Base-by-base conservation (phyloP, 2,329 filamentous ascomycete genomes). In the Stemphylium beticola region DNA sequence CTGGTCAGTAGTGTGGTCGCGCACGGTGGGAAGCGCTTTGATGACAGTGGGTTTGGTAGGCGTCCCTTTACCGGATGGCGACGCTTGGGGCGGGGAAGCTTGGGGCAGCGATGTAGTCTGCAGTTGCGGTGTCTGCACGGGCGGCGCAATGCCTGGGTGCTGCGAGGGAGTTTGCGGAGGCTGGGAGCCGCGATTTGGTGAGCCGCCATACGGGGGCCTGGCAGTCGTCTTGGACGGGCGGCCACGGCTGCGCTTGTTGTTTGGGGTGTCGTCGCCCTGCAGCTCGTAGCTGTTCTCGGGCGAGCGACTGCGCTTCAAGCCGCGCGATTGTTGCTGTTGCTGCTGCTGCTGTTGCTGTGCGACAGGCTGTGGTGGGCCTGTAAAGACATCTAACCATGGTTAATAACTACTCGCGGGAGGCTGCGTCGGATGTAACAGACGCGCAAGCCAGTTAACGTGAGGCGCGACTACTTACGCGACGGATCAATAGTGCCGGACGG, bases 1-100 rank as follows among this genome's bases (percentile, higher is more conserved):
- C 75, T 98, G 93, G 74, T 98, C 93, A 14, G 93, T 98, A 2
- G 95, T 99, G 75, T 99, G 95, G 71, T 99, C 95, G 76, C 95
- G 84, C 12, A 98, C 95, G 4, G 95, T 98, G 2, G 95, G 95
- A 38, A 99, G 82, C 0, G 95, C 95, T 78, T 99, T 99, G 66
- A 98, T 83, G 8, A 93, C 91, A 9, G 82, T 72, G 26, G 87
- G 83, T 78, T 96, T 96, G 31, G 88, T 88, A 4, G 91, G 90
- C 3, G 92, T 92, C 2, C 88, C 84, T 76, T 93, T 95, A 49
- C 59, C 46, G 18, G 90, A 87, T 14, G 92, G 84, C 12, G 86
- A 87, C 15, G 79, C 75, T 58, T 85, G 91, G 17, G 79, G 77
- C 12, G 85, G 84, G 17, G 84, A 85, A 8, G 71, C 69, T 52